Base-by-base conservation (phyloP, 1,284 basidiomycete genomes). In the Cutaneotrichosporon mucoides region DNA sequence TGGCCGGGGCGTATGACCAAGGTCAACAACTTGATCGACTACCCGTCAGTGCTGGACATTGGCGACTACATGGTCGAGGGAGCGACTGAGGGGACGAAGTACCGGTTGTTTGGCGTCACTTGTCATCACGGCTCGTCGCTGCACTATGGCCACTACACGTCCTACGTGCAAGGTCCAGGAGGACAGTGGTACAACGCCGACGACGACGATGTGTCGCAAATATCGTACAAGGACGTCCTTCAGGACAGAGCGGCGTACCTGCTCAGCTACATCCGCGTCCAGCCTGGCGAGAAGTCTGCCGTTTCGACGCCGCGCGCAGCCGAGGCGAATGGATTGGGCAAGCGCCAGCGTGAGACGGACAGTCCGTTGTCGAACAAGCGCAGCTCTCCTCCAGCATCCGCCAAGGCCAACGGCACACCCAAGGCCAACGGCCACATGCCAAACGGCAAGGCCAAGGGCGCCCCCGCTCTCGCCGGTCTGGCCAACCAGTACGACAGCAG, bases 71-170 rank as follows among this genome's bases (percentile, higher is more conserved):
- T 98, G 89, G 92, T 90, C 69, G 85, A 89, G 58, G 86, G 60
- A 73, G 11, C 16, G 46, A 65, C 59, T 70, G 83, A 81, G 64
- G 88, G 88, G 1, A 88, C 89, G 1, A 80, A 81, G n/a, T 99
- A 99, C 77, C 84, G 85, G 3, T 80, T 99, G 1, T 97, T 92
- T 71, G 95, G 89, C 42, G 86, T 98, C 58, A 92, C 98, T 56
- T 92, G 88, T 65, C 96, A 99, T 75, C 90, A 89, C 24, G 96
- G 96, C 53, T 83, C 86, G 49, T 91, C 93, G 2, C 91, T 93
- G 11, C 92, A 96, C 72, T 95, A 90, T 3, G 96, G 96, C 0
- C 96, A 99, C 76, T 99, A 99, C 78, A 93, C 88, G 64, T 88
- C 95, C 5, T 88, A 87, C 68, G 87, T 98, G 68, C 90, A 86